A percentile compares a stretch with the other conserved stretches of the same genome.
These are phyloP conservation scores for Taiozyma sp. DNA, from an alignment of 1,139 yeast species.

Conservation along the genomic window DNA sequence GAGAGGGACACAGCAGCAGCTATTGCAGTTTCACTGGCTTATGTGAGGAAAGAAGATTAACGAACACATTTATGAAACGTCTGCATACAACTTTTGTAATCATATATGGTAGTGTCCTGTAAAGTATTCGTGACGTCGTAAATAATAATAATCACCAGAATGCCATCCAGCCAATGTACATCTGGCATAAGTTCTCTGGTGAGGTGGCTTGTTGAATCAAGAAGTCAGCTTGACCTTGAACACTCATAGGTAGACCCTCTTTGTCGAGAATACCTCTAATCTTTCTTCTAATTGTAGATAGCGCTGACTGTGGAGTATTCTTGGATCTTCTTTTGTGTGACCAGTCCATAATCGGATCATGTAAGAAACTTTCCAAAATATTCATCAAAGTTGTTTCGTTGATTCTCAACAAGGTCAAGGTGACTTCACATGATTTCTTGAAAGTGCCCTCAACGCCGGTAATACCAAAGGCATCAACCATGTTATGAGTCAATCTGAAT, in stretches of 20 bases:
- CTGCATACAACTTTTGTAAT: background rate
- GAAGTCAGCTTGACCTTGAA: conserved; percentile 89
- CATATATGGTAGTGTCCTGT: background rate
- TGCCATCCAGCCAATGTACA: conserved; percentile 97
- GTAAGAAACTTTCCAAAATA: conserved; percentile 83
- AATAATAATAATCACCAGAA: conserved; percentile 37
- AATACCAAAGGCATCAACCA: conserved; percentile 89
- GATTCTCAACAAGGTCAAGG: conserved; percentile 63
- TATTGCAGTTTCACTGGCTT: background rate
- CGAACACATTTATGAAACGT: background rate
- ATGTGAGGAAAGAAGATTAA: background rate
- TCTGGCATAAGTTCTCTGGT: conserved; percentile 61
- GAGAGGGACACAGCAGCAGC: background rate
- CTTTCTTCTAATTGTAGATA: conserved; percentile 70
- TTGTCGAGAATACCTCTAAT: conserved; percentile 79
- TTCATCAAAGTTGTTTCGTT: conserved; percentile 91
- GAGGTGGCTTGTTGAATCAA: conserved; percentile 82
- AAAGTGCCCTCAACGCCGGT: conserved; percentile 89
- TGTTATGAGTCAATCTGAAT: conserved; percentile 80
- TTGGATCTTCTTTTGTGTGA: conserved; percentile 27
- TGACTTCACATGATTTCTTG: conserved; percentile 80
- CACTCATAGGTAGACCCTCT: conserved; percentile 83
- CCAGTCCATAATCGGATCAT: conserved; percentile 88
- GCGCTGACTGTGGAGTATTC: conserved; percentile 57
- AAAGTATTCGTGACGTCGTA: background rate